Conservation (phyloP, 176 grass and related monocot species). For the Puya raimondii region DNA sequence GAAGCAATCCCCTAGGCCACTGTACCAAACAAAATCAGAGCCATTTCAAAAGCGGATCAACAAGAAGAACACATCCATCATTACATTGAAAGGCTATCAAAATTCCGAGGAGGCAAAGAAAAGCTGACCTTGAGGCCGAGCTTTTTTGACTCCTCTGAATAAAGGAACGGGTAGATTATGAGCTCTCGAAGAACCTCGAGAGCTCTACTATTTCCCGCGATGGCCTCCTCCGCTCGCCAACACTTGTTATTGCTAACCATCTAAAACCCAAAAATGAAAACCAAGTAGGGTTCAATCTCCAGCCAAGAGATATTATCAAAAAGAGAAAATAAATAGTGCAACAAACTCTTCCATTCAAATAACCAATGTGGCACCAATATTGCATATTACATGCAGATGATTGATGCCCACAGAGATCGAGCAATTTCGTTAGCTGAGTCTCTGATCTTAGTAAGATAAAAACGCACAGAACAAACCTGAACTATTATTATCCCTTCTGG, state of each 20-base stretch:
- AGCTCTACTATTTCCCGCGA: conserved; percentile 46
- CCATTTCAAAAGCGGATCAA: neutral
- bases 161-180: conserved; percentile 52
- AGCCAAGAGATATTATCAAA: neutral
- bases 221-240: conserved; percentile 48
- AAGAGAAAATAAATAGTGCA: too few species aligned
- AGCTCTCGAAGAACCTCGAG: conserved; percentile 71
- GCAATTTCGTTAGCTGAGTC: too few species aligned
- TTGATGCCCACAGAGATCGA: too few species aligned
- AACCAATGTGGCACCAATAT: too few species aligned
- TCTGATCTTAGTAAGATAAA: too few species aligned
- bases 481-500: too few species aligned
- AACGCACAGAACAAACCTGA: too few species aligned
- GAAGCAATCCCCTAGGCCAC: conserved; percentile 87
- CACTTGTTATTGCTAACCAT: neutral
- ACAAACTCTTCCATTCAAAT: too few species aligned
- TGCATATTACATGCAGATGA: too few species aligned
- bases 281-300: neutral
- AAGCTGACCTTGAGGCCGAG: conserved; percentile 53
- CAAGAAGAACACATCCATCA: neutral
- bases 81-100: neutral
- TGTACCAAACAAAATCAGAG: conserved; percentile 22
- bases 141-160: conserved; percentile 36
- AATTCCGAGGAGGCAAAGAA: neutral
- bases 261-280: neutral